phyloP scores from a whole-genome alignment of 2,329 filamentous ascomycete genomes.

The Scedosporium dehoogii region DNA sequence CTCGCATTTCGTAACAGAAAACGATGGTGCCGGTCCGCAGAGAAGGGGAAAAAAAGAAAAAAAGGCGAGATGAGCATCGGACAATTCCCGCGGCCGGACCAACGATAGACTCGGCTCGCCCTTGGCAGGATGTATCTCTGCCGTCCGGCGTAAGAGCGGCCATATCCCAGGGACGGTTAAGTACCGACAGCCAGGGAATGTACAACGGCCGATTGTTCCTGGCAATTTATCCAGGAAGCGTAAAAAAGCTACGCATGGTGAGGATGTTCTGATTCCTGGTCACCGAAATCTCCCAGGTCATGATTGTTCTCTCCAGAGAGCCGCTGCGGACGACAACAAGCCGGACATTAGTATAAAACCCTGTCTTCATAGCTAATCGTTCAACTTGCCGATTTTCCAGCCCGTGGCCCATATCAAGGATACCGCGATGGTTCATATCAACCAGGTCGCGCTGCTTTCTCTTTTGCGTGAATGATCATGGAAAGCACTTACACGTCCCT shows the following conservation, averaged over 20 bases:
- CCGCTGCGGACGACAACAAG: too few species aligned
- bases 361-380: too few species aligned
- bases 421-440: too few species aligned
- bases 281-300: too few species aligned
- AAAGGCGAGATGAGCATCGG: neutral
- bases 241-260: neutral
- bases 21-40: neutral
- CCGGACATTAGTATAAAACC: too few species aligned
- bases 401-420: too few species aligned
- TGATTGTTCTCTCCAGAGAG: neutral
- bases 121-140: neutral
- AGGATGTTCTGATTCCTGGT: too few species aligned
- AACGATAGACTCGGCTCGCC: neutral
- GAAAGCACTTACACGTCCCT: neutral
- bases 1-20: too few species aligned
- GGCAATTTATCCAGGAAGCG: neutral
- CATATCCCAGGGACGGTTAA: neutral
- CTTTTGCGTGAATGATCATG: neutral
- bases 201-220: neutral
- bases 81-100: neutral
- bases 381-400: too few species aligned
- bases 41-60: neutral
- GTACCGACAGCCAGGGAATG: neutral
- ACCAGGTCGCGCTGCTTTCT: too few species aligned
- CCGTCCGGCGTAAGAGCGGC: neutral